Conservation (phyloP, 2,329 filamentous ascomycete species). For the Dothidotthia symphoricarpi region DNA sequence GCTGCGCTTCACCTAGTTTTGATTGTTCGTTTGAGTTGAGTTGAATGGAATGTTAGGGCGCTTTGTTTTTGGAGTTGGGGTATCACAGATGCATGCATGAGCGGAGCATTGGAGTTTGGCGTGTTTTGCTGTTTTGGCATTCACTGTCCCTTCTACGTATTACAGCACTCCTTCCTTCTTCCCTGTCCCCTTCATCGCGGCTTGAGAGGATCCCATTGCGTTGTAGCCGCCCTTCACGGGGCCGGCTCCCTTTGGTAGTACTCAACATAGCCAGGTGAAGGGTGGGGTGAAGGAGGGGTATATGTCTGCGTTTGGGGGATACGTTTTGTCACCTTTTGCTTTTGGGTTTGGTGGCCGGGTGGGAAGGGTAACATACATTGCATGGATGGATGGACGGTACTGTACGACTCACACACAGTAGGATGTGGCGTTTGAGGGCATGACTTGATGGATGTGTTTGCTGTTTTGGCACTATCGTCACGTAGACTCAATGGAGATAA, state of each 20-base stretch:
- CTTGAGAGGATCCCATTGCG: slow-evolving; percentile 18
- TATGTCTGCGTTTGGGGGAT: background rate
- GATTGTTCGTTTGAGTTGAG: background rate
- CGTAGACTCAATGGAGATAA: no score
- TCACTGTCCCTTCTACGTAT: slow-evolving; percentile 1
- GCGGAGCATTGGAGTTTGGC: background rate
- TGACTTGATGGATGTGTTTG: background rate
- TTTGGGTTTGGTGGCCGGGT: background rate
- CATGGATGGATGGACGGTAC: background rate
- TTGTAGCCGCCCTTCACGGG: slow-evolving; percentile 16
- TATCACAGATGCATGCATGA: slow-evolving; percentile 3
- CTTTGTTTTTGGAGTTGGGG: slow-evolving; percentile 4
- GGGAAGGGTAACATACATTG: background rate
- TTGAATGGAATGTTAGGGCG: background rate
- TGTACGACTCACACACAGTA: background rate
- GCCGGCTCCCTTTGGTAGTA: slow-evolving; percentile 17
- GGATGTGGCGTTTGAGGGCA: background rate
- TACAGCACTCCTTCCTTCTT: background rate
- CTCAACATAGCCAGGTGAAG: slow-evolving; percentile 19
- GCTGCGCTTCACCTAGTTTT: slow-evolving; percentile 20
- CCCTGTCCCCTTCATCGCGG: slow-evolving; percentile 8
- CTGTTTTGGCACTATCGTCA: background rate
- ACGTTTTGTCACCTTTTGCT: background rate
- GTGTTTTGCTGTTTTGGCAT: slow-evolving; percentile 3
- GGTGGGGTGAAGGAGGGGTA: background rate